Evolutionary conservation across 2,329 filamentous ascomycete species (phyloP).

Genomic region (Chrysoporthe puriensis): DNA sequence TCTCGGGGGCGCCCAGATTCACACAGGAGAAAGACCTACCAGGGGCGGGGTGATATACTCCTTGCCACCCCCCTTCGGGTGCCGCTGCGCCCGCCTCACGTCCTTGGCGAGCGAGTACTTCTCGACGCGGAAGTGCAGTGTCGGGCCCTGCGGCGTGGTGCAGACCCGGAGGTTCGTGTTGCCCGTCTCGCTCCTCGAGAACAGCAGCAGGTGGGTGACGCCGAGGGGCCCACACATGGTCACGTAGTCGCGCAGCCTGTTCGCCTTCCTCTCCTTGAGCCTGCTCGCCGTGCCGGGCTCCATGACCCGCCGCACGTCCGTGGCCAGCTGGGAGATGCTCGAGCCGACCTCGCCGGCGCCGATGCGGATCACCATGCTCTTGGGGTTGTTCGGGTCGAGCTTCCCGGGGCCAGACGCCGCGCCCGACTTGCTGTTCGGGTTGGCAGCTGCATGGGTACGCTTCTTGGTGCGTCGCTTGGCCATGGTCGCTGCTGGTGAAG

Average conservation of each 20-base stretch:
- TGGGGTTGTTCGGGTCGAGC: conserved; percentile 72
- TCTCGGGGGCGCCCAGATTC: not conserved
- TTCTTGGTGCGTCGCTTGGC: conserved; percentile 83
- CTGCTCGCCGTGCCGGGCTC: conserved; percentile 90
- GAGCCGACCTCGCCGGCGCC: conserved; percentile 92
- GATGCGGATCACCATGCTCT: conserved; percentile 98
- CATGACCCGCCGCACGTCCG: conserved; percentile 92
- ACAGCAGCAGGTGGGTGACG: conserved; percentile 89
- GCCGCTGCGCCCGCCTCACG: conserved; percentile 79
- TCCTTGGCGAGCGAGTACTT: conserved; percentile 95
- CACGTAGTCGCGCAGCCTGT: conserved; percentile 88
- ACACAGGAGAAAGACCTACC: conserved; percentile 47
- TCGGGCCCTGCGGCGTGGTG: conserved; percentile 86
- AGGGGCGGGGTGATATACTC: conserved; percentile 85
- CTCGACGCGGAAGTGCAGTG: conserved; percentile 90
- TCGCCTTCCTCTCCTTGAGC: conserved; percentile 85
- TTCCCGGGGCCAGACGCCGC: conserved; percentile 58
- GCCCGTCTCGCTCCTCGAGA: conserved; percentile 85
- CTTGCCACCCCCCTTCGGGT: conserved; percentile 79
- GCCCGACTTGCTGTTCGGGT: conserved; percentile 58
- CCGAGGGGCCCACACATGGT: conserved; percentile 95
- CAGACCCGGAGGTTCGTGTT: conserved; percentile 92
- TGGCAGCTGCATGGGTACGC: conserved; percentile 78
- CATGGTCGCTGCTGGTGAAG: conserved; percentile 54
- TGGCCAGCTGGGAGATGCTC: conserved; percentile 87